Evolutionary conservation across 2,329 filamentous ascomycete species (phyloP), one percentile per base, ranked within the genome.

Genomic region (Lasiodiplodia hormozganensis): DNA sequence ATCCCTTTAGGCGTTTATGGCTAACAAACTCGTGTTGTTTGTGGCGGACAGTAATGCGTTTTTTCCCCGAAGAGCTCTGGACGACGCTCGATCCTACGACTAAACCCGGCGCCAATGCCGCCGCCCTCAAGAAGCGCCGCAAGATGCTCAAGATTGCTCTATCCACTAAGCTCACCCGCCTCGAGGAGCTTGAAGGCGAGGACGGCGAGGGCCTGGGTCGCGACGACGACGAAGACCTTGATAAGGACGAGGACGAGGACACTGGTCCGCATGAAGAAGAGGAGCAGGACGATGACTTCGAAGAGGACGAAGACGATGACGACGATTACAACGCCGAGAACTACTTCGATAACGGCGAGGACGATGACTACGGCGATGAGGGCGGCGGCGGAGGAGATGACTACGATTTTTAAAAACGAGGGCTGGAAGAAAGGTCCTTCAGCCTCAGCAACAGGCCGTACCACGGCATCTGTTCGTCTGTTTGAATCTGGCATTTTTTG

Each of bases 321-420:
- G 87, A 86, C 4, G 88, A 89, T 74, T 89, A 90, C 73, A 87
- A 89, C 72, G 88, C 86, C 1, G 88, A 90, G 73, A 84, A 89
- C 70, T 90, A 90, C 80, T 88, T 88, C 73, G 85, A 87, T 70
- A 86, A 83, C 67, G 88, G 88, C 7, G 88, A 87, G 62, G 86
- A 85, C 67, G 88, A 85, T 71, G 74, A 81, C 58, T 86, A 85
- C 68, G 85, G 82, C 54, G 86, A 79, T 43, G 79, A 83, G 38
- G 86, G 83, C 51, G 84, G 82, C 7, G 86, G 84, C 66, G 85
- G 83, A 60, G 85, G 78, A 34, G 75, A 77, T 62, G 79, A 81
- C 51, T 67, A 58, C n/a, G 65, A 67, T 25, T 67, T 64, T 18
- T 52, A 52, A 52, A n/a, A n/a, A 14, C 12, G 16, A 11, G 14